Percentiles rank a stretch among this genome's conserved stretches.
Evolutionary conservation across 1,284 basidiomycete genomes (phyloP).

Genomic region (Pterulicium gracile): DNA sequence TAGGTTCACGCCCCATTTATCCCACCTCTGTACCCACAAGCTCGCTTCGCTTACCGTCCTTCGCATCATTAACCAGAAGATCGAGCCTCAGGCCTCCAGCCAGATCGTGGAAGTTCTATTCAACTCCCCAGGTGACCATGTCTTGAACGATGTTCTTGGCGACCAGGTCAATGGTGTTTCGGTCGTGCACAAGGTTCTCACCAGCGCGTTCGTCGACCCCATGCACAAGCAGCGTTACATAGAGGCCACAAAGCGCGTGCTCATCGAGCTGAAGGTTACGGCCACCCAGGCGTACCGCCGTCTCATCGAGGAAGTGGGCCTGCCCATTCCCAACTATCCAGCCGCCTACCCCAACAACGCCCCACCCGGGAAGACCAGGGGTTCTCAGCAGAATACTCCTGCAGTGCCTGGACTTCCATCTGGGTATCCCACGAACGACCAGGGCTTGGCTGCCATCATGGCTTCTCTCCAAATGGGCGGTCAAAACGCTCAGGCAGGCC

Average conservation of each 20-base stretch:
- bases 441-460: constrained; percentile 81
- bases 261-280: constrained; percentile 82
- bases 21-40: constrained; percentile 97
- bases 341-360: constrained; percentile 62
- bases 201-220: constrained; percentile 73
- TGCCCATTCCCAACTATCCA: constrained; percentile 81
- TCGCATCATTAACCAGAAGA: constrained; percentile 87
- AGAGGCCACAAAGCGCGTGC: constrained; percentile 81
- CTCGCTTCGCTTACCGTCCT: constrained; percentile 90
- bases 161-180: constrained; percentile 95
- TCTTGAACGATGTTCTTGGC: constrained; percentile 86
- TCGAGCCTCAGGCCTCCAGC: constrained; percentile 73
- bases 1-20: constrained; percentile 91
- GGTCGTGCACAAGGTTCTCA: constrained; percentile 88
- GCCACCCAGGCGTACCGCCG: constrained; percentile 89
- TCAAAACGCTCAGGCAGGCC: constrained; percentile 72
- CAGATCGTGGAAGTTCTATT: constrained; percentile 81
- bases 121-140: constrained; percentile 75
- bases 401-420: constrained; percentile 64
- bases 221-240: constrained; percentile 59
- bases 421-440: constrained; percentile 70
- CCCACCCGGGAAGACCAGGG: constrained; percentile 53
- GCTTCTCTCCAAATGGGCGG: constrained; percentile 79
- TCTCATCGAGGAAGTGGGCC: constrained; percentile 87
- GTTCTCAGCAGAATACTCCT: constrained; percentile 42